Percentiles rank a stretch among this genome's conserved stretches.
Evolutionary conservation across 805 yeast genomes (phyloP).

Genomic region (Hanseniaspora meyeri): DNA sequence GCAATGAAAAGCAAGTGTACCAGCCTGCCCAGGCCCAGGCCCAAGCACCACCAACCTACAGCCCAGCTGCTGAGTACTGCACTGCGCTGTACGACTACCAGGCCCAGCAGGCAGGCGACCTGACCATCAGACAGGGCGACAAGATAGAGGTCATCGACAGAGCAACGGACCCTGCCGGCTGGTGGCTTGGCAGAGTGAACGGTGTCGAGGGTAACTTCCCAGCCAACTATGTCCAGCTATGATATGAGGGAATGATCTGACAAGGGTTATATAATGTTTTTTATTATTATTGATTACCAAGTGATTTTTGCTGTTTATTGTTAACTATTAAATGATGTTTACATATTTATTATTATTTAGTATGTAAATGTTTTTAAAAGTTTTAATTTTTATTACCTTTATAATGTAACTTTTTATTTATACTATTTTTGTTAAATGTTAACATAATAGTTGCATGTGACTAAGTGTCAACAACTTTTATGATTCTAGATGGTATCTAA

Average conservation of each 20-base stretch:
- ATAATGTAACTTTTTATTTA: too few relatives aligned
- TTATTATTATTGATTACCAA: too few relatives aligned
- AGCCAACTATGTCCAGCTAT: constrained; percentile 75
- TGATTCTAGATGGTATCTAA: too few relatives aligned
- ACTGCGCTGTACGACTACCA: constrained; percentile 84
- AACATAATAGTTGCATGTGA: too few relatives aligned
- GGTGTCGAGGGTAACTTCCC: constrained; percentile 90
- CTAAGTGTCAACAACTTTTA: too few relatives aligned
- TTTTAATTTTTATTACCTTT: too few relatives aligned
- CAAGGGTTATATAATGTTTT: too few relatives aligned
- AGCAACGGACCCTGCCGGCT: constrained; percentile 75
- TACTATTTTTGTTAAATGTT: too few relatives aligned
- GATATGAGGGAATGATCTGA: neutral
- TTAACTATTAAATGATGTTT: too few relatives aligned
- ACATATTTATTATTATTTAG: too few relatives aligned
- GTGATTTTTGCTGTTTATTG: neutral
- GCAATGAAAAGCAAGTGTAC: constrained; percentile 5
- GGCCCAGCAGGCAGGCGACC: constrained; percentile 89
- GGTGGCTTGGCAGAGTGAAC: constrained; percentile 92
- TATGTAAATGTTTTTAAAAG: too few relatives aligned
- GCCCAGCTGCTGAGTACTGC: constrained; percentile 45
- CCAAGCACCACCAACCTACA: constrained; percentile 23
- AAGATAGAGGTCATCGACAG: constrained; percentile 71
- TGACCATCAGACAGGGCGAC: constrained; percentile 78
- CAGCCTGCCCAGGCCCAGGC: constrained; percentile 11